Conservation (phyloP, 2,329 filamentous ascomycete genomes). For the Hymenoscyphus repandus region DNA sequence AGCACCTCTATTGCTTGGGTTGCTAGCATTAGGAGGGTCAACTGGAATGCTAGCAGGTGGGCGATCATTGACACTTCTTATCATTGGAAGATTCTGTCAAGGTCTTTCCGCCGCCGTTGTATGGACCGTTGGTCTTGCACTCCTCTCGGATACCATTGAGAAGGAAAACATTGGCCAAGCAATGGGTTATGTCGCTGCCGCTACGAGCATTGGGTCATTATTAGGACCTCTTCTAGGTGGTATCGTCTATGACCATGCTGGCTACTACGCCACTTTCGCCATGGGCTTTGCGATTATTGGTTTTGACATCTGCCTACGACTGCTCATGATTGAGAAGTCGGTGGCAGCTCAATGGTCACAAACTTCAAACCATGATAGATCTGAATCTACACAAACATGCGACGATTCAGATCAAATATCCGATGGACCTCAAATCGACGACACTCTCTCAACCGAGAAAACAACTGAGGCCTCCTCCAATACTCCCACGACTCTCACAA, state of each 20-base stretch:
- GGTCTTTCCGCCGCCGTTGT: conserved; percentile 66
- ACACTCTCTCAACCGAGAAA: too few species aligned
- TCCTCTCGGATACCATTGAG: conserved; percentile 65
- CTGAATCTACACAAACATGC: not conserved
- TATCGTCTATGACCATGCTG: conserved; percentile 55
- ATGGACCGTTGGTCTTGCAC: conserved; percentile 67
- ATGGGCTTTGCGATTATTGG: conserved; percentile 51
- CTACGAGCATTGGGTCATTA: conserved; percentile 57
- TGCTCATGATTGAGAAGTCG: conserved; percentile 52
- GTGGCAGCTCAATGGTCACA: conserved; percentile 43
- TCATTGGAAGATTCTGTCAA: conserved; percentile 61
- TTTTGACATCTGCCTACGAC: conserved; percentile 48
- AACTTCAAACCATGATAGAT: not conserved
- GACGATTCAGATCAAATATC: not conserved
- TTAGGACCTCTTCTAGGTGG: conserved; percentile 64
- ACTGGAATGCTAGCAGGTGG: conserved; percentile 65
- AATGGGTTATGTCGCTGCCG: conserved; percentile 24
- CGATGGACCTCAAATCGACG: conserved; percentile 2
- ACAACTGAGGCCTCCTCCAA: not conserved
- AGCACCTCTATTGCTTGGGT: conserved; percentile 56
- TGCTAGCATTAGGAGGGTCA: conserved; percentile 42
- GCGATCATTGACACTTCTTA: conserved; percentile 51
- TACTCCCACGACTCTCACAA: not conserved
- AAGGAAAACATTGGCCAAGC: conserved; percentile 23
- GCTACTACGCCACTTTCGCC: conserved; percentile 56